Conservation (phyloP, 2,329 filamentous ascomycete species). For the Aspergillus versicolor region DNA sequence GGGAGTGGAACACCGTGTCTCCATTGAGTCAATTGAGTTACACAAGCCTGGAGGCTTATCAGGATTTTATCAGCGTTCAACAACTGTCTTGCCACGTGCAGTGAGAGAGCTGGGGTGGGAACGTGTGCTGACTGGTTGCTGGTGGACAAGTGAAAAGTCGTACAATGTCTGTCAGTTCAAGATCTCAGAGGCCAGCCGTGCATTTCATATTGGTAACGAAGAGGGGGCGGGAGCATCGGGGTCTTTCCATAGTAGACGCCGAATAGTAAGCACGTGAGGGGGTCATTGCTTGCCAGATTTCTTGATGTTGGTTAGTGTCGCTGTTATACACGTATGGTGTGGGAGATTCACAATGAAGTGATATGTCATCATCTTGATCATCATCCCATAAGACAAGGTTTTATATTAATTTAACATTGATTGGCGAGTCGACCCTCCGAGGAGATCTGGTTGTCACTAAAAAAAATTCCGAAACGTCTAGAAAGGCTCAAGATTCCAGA, state of each 20-base stretch:
- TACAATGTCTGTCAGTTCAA: background rate
- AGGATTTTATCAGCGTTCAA: conserved; percentile 8
- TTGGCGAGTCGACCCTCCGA: background rate
- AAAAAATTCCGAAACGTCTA: background rate
- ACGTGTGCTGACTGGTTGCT: background rate
- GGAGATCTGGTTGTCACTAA: background rate
- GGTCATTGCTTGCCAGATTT: background rate
- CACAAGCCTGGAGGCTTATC: conserved; percentile 10
- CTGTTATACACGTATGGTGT: background rate
- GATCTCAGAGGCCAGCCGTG: background rate
- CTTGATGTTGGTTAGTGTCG: background rate
- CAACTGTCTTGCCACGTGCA: conserved; percentile 15
- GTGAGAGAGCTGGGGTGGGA: no score
- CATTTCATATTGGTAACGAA: background rate
- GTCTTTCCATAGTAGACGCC: no score
- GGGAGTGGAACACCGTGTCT: background rate
- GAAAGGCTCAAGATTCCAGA: background rate
- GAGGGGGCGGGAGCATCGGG: background rate
- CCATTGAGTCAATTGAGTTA: conserved; percentile 20
- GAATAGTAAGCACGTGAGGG: no score
- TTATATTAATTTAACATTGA: background rate
- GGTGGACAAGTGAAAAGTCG: background rate
- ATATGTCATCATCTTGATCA: background rate
- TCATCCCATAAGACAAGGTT: background rate
- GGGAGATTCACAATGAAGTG: background rate